A percentile compares a stretch with the other conserved stretches of the same genome.
These are phyloP conservation scores for Mucor racemosus DNA, from an alignment of 371 early-diverging fungal species.

Conservation along the genomic window DNA sequence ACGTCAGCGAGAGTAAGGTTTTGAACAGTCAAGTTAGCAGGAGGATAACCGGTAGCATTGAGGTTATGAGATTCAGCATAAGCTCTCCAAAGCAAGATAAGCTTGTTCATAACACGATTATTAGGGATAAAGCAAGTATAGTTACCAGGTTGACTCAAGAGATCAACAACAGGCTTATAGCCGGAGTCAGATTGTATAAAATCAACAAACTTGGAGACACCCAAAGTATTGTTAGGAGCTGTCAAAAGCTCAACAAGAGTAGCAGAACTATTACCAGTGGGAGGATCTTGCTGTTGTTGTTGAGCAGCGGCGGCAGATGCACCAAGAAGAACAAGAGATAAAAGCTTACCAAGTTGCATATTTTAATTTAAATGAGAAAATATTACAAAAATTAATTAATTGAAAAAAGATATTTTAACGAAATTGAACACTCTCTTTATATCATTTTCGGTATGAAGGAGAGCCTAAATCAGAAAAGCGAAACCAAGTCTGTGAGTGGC, in stretches of 20 bases:
- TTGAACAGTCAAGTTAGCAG: conserved; percentile 20
- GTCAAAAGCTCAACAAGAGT: conserved; percentile 33
- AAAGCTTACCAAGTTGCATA: conserved; percentile 20
- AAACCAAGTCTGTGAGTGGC: not conserved
- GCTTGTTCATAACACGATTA: conserved; percentile 15
- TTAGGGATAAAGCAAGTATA: conserved; percentile 43
- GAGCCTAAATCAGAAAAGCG: not conserved
- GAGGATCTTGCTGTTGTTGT: not conserved
- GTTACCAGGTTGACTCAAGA: conserved; percentile 34
- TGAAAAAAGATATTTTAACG: not conserved
- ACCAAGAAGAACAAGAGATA: conserved; percentile 15
- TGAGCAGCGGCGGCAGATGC: conserved; percentile 15
- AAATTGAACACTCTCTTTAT: not conserved
- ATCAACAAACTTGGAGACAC: conserved; percentile 29
- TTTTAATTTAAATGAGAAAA: not conserved
- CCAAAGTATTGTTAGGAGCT: conserved; percentile 32
- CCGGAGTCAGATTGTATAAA: conserved; percentile 36
- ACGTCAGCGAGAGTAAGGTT: conserved; percentile 34
- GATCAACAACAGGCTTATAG: conserved; percentile 32
- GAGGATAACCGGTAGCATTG: conserved; percentile 17
- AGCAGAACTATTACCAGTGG: conserved; percentile 1
- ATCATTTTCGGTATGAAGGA: not conserved
- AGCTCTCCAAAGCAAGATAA: not conserved
- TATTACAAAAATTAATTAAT: not conserved
- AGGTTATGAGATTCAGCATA: not conserved